Conservation (phyloP, 164 flowering plant genomes). For the Cinnamomum micranthum region DNA sequence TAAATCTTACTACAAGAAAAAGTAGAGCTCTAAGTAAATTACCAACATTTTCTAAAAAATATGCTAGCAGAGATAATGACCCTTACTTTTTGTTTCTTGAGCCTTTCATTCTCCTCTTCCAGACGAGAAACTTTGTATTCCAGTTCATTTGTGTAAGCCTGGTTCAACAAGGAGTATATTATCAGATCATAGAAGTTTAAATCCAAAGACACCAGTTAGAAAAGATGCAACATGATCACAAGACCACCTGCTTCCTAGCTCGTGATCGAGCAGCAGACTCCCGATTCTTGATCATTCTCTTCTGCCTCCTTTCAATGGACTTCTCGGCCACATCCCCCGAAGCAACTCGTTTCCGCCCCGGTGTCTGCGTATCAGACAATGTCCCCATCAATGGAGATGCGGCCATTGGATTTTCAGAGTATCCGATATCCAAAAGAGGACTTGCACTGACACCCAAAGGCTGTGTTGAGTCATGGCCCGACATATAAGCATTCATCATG, state of each 20-base stretch:
- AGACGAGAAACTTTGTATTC: constrained; percentile 69
- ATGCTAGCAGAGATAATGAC: not conserved
- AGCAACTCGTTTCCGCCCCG: constrained; percentile 55
- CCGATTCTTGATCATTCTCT: constrained; percentile 89
- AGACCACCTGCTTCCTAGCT: constrained; percentile 79
- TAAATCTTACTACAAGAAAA: not conserved
- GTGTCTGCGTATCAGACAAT: constrained; percentile 56
- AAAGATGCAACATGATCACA: constrained; percentile 4
- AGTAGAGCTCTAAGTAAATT: not conserved
- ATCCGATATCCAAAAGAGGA: constrained; percentile 41
- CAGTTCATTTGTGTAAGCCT: constrained; percentile 89
- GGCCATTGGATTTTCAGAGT: constrained; percentile 44
- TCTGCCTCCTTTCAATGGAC: constrained; percentile 81
- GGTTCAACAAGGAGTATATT: constrained; percentile 7
- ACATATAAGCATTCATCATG: constrained; percentile 49
- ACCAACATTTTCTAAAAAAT: too few relatives aligned
- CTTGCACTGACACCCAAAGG: constrained; percentile 27
- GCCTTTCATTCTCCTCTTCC: constrained; percentile 79
- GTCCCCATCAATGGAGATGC: constrained; percentile 60
- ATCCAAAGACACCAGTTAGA: not conserved
- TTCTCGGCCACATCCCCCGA: constrained; percentile 58
- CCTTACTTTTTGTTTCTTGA: constrained; percentile 57
- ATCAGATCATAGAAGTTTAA: not conserved
- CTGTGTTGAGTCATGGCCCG: constrained; percentile 33
- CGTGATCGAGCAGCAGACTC: constrained; percentile 98